A percentile compares a stretch with the other conserved stretches of the same genome.
These are phyloP conservation scores for Sugiyamaella mastotermitis DNA, from an alignment of 805 yeast species.

Conservation along the genomic window DNA sequence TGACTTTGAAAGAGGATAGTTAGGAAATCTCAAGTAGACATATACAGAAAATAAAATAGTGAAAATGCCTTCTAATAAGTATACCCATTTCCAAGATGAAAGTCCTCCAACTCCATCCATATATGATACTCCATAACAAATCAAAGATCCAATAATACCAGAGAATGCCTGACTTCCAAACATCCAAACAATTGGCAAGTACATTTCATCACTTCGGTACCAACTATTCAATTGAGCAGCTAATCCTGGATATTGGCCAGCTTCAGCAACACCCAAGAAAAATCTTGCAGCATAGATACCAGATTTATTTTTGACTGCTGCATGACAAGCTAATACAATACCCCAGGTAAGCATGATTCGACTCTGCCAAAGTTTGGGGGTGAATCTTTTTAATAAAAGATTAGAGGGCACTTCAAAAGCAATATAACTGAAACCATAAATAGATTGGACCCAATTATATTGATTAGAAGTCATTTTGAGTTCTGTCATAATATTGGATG, in stretches of 20 bases:
- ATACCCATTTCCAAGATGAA: slow-evolving; percentile 45
- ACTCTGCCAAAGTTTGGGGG: slow-evolving; percentile 40
- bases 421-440: slow-evolving; percentile 34
- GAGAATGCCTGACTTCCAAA: slow-evolving; percentile 34
- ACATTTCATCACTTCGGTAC: slow-evolving; percentile 36
- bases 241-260: slow-evolving; percentile 41
- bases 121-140: slow-evolving; percentile 38
- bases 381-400: slow-evolving; percentile 33
- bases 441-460: slow-evolving; percentile 36
- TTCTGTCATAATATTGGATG: slow-evolving; percentile 39
- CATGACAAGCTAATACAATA: slow-evolving; percentile 32
- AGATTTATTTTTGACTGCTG: slow-evolving; percentile 28
- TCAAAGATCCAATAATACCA: slow-evolving; percentile 35
- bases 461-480: slow-evolving; percentile 33
- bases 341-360: slow-evolving; percentile 25
- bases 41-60: slow-evolving; percentile 37
- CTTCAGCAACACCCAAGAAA: slow-evolving; percentile 37
- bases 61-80: slow-evolving; percentile 42
- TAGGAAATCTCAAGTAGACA: slow-evolving; percentile 40
- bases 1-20: slow-evolving; percentile 38
- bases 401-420: slow-evolving; percentile 26
- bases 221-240: slow-evolving; percentile 25
- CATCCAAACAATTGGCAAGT: slow-evolving; percentile 34
- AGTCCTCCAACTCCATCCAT: slow-evolving; percentile 39
- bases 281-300: slow-evolving; percentile 33